Percentiles rank a stretch among this genome's conserved stretches.
phyloP scores from a whole-genome alignment of 345 rosid genomes.

The Salix caprea region DNA sequence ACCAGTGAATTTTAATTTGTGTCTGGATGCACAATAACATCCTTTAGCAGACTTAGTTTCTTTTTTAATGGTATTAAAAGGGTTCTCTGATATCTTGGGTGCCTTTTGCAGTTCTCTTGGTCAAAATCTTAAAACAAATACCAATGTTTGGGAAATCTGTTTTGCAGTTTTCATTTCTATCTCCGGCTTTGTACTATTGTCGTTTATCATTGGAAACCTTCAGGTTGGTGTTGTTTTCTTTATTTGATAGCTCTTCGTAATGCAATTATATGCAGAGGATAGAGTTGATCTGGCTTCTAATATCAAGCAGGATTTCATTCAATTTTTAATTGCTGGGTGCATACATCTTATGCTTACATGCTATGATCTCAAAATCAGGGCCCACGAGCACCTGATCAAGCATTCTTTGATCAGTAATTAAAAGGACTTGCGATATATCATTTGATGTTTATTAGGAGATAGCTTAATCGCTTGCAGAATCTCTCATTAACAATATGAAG shows the following conservation, averaged over 20 bases:
- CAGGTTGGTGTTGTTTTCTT: slow-evolving; percentile 47
- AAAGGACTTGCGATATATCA: no score
- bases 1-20: no score
- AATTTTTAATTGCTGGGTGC: background rate
- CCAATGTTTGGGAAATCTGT: slow-evolving; percentile 59
- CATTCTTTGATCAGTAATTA: no score
- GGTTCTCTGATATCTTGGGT: background rate
- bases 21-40: no score
- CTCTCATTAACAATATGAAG: no score
- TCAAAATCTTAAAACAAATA: slow-evolving; percentile 71
- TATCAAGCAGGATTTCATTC: background rate
- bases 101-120: slow-evolving; percentile 52
- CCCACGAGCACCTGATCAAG: background rate
- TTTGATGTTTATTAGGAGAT: no score
- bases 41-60: no score
- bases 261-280: background rate
- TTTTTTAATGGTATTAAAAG: background rate
- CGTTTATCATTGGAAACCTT: slow-evolving; percentile 74
- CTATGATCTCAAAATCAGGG: background rate
- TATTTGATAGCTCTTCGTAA: background rate
- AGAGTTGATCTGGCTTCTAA: background rate
- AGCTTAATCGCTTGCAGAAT: no score
- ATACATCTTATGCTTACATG: background rate
- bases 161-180: slow-evolving; percentile 72
- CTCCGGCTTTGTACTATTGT: slow-evolving; percentile 60